Evolutionary conservation across 1,284 basidiomycete genomes (phyloP).

Genomic region (Sparassis latifolia): DNA sequence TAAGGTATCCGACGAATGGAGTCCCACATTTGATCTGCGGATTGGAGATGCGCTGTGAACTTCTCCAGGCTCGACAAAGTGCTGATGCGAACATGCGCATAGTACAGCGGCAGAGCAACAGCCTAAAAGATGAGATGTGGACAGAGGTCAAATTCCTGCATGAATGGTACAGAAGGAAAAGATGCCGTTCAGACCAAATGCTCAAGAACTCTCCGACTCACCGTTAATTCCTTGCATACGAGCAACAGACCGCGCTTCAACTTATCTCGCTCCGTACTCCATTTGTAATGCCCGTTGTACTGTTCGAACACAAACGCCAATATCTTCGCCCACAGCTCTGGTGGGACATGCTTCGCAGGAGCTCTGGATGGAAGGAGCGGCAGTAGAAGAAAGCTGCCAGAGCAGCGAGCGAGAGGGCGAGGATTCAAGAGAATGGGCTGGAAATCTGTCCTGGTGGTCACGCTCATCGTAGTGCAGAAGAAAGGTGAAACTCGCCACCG

Average conservation of each 20-base stretch:
- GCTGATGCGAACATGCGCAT: constrained; percentile 47
- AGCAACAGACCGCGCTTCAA: constrained; percentile 34
- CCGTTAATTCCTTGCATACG: constrained; percentile 70
- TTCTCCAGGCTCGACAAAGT: constrained; percentile 43
- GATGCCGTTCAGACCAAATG: background rate
- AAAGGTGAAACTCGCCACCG: too few species aligned
- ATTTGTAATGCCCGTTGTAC: constrained; percentile 10
- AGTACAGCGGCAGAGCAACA: constrained; percentile 61
- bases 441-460: background rate
- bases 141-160: background rate
- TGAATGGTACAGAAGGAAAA: too few species aligned
- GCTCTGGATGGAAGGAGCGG: constrained; percentile 54
- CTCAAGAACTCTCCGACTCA: constrained; percentile 28
- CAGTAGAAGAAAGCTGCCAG: constrained; percentile 59
- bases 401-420: constrained; percentile 32
- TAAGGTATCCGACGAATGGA: constrained; percentile 78
- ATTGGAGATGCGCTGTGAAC: constrained; percentile 48
- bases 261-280: constrained; percentile 7
- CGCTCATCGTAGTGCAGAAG: background rate
- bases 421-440: constrained; percentile 29
- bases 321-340: constrained; percentile 65
- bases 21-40: constrained; percentile 76
- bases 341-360: constrained; percentile 50
- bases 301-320: constrained; percentile 42
- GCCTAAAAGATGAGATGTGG: constrained; percentile 41